Evolutionary conservation across 768 basidiomycete genomes (phyloP).

Genomic region (Boletus sp.): DNA sequence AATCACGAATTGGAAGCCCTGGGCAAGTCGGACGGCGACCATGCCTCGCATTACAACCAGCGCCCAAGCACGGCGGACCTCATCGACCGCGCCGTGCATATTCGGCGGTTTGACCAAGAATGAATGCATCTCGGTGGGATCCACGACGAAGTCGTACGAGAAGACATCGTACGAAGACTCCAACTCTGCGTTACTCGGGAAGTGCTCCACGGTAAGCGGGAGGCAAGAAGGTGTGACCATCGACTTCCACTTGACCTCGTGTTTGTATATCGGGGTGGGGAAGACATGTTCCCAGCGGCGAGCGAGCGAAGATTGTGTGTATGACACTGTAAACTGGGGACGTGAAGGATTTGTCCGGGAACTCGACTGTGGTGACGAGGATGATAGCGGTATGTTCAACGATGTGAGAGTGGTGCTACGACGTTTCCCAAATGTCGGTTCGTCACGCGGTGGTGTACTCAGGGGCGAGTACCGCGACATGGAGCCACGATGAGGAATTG

Average conservation of each 20-base stretch:
- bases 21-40: constrained; percentile 86
- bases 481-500: constrained; percentile 44
- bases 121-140: constrained; percentile 79
- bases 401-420: constrained; percentile 44
- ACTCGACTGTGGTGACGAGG: constrained; percentile 41
- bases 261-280: constrained; percentile 67
- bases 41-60: constrained; percentile 86
- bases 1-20: constrained; percentile 93
- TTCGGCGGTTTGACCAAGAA: constrained; percentile 76
- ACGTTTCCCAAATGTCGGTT: constrained; percentile 48
- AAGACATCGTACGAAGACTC: constrained; percentile 76
- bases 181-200: constrained; percentile 73
- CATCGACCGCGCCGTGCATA: constrained; percentile 46
- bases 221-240: constrained; percentile 83
- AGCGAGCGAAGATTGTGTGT: constrained; percentile 70
- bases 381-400: constrained; percentile 42
- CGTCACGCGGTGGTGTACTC: constrained; percentile 68
- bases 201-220: constrained; percentile 86
- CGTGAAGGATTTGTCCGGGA: constrained; percentile 64
- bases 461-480: constrained; percentile 59
- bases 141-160: constrained; percentile 85
- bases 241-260: constrained; percentile 90
- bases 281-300: constrained; percentile 88
- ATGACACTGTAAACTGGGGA: constrained; percentile 53
- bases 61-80: constrained; percentile 67